Percentiles rank a stretch among this genome's conserved stretches.
Evolutionary conservation across 345 rosid species (phyloP).

Genomic region (Acer negundo): DNA sequence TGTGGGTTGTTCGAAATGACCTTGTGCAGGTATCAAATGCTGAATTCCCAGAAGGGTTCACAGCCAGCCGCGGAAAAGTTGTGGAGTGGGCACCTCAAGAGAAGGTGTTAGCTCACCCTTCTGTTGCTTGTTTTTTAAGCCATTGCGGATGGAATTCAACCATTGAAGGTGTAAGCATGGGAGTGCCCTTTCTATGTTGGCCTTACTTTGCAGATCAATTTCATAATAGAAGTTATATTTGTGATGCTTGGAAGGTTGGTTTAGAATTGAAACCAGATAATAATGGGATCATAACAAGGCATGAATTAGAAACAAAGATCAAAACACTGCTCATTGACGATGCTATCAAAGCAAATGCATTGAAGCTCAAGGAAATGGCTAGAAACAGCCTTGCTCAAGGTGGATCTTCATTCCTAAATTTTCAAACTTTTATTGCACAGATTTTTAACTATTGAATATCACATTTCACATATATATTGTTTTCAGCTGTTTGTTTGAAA

Average conservation of each 20-base stretch:
- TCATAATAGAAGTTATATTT: conserved; percentile 32
- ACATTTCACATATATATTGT: no score
- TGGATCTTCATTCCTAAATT: conserved; percentile 38
- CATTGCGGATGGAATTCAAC: conserved; percentile 49
- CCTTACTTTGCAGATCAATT: conserved; percentile 36
- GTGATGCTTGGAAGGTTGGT: conserved; percentile 33
- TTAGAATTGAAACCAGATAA: conserved; percentile 17
- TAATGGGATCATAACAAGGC: conserved; percentile 32
- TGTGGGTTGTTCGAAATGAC: conserved; percentile 37
- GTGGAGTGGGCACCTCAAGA: conserved; percentile 42
- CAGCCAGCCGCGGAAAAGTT: conserved; percentile 12
- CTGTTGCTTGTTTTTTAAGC: conserved; percentile 32
- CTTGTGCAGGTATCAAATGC: not conserved
- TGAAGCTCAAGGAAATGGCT: conserved; percentile 32
- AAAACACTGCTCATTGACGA: conserved; percentile 14
- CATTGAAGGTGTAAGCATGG: conserved; percentile 33
- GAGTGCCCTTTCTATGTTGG: conserved; percentile 45
- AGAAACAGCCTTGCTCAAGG: conserved; percentile 19
- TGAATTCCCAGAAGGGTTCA: conserved; percentile 27
- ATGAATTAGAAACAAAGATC: conserved; percentile 25
- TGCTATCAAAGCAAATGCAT: conserved; percentile 21
- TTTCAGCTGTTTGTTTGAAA: no score
- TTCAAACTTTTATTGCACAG: conserved; percentile 22
- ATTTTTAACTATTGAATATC: not conserved
- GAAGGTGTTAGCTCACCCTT: conserved; percentile 31